Conservation (phyloP, 257 asterid species). For the Solanum virginianum region DNA sequence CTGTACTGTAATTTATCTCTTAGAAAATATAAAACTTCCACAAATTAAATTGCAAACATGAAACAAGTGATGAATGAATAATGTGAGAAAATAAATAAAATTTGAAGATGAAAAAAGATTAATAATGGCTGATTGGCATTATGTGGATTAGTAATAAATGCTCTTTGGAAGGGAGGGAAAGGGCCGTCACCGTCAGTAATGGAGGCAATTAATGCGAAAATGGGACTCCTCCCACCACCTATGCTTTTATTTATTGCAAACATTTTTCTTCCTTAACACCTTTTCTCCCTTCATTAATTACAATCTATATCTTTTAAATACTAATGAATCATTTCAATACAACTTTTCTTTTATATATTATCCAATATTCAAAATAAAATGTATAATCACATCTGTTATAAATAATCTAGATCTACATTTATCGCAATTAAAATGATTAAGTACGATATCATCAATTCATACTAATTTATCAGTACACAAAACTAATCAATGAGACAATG, state of each 20-base stretch:
- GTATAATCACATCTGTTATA: neutral
- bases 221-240: conserved; percentile 6
- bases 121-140: neutral
- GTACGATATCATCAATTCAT: neutral
- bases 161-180: neutral
- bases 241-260: conserved; percentile 29
- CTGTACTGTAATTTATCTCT: too few relatives aligned
- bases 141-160: neutral
- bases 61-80: neutral
- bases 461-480: neutral
- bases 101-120: too few relatives aligned
- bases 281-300: conserved; percentile 30
- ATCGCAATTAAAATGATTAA: neutral
- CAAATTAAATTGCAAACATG: too few relatives aligned
- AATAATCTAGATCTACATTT: neutral
- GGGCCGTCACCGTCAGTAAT: conserved; percentile 15
- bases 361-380: too few relatives aligned
- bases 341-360: too few relatives aligned
- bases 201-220: conserved; percentile 41
- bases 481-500: neutral
- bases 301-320: neutral
- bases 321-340: too few relatives aligned
- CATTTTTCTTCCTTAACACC: neutral
- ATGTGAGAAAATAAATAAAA: too few relatives aligned
- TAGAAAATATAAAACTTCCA: too few relatives aligned